Evolutionary conservation across 106 monocot genomes (phyloP), one percentile per base, ranked within the genome.

Genomic region (Dendrobium catenatum): DNA sequence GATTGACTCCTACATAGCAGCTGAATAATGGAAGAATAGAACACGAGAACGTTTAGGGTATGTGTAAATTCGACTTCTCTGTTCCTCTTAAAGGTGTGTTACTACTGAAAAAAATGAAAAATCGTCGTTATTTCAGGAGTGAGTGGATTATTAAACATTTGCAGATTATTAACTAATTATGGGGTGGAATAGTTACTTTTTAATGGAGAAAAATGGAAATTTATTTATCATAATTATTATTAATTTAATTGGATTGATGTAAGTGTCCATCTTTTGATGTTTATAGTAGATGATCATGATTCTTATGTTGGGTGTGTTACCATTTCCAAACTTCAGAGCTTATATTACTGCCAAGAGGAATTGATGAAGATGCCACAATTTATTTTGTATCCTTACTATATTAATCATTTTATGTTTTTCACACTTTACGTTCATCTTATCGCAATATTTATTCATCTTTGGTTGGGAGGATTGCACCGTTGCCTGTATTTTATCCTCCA

Each of bases 1-100:
- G 98, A 98, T 98, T 79, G 98, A 98, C 77, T 98, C 98, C 74
- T 78, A 93, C 80, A 87, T 86, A 73, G 95, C 98, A 37, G 89
- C 98, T 79, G 80, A 84, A 22, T 98, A 98, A 66, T 93, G 98
- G 95, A 91, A 95, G 78, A 93, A 85, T 70, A 89, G 97, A 81
- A 94, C 97, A 78, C 86, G 55, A 46, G 91, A 98, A 15, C 90
- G 92, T 54, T 81, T 98, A 49, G 89, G 92, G 94, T 96, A 94
- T 67, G 83, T 78, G n/a, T 49, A n/a, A 44, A 44, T 24, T 5
- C 26, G 7, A 66, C 26, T 66, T 26, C 26, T 8, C 6, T 24
- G 6, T 64, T 64, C 6, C 6, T 64, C 64, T 66, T 66, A 2
- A 24, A 24, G 26, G 8, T 22, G 64, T 22, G 6, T 58, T 58